Evolutionary conservation across 2,329 filamentous ascomycete genomes (phyloP).

Genomic region (Aspergillus transmontanensis): DNA sequence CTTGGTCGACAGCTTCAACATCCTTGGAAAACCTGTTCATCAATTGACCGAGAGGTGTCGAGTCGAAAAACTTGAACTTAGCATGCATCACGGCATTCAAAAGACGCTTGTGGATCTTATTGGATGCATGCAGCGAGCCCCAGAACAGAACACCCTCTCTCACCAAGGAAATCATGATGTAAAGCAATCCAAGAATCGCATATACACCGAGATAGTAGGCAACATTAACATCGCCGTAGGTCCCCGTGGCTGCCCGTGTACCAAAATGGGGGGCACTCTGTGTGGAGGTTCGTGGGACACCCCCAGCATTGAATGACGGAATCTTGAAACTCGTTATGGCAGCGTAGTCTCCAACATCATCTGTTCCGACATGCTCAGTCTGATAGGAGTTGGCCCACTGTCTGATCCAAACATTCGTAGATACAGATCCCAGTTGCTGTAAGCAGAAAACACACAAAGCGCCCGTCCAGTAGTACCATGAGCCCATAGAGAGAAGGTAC

Average conservation of each 20-base stretch:
- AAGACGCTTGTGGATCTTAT: constrained; percentile 76
- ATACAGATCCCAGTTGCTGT: constrained; percentile 83
- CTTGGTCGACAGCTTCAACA: constrained; percentile 90
- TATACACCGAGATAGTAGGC: constrained; percentile 84
- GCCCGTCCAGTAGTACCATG: constrained; percentile 90
- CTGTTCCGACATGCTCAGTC: constrained; percentile 41
- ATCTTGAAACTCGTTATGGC: constrained; percentile 41
- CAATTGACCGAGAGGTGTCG: constrained; percentile 90
- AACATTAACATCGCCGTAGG: constrained; percentile 66
- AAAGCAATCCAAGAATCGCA: constrained; percentile 74
- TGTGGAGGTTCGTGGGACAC: constrained; percentile 37
- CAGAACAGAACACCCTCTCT: constrained; percentile 89
- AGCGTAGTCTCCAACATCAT: constrained; percentile 44
- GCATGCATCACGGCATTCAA: constrained; percentile 81
- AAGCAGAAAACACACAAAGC: constrained; percentile 73
- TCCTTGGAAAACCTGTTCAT: constrained; percentile 99
- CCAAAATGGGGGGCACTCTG: constrained; percentile 33
- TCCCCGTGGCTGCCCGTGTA: constrained; percentile 18
- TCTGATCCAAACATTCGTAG: constrained; percentile 91
- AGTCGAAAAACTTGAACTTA: constrained; percentile 97
- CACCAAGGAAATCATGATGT: constrained; percentile 77
- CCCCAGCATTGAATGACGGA: constrained; percentile 40
- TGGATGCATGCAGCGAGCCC: constrained; percentile 86
- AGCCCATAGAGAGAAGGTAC: constrained; percentile 90
- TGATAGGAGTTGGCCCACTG: constrained; percentile 92